A percentile compares a stretch with the other conserved stretches of the same genome.
These are phyloP conservation scores for Cystoderma amianthinum DNA, from an alignment of 768 basidiomycete genomes.

Conservation along the genomic window DNA sequence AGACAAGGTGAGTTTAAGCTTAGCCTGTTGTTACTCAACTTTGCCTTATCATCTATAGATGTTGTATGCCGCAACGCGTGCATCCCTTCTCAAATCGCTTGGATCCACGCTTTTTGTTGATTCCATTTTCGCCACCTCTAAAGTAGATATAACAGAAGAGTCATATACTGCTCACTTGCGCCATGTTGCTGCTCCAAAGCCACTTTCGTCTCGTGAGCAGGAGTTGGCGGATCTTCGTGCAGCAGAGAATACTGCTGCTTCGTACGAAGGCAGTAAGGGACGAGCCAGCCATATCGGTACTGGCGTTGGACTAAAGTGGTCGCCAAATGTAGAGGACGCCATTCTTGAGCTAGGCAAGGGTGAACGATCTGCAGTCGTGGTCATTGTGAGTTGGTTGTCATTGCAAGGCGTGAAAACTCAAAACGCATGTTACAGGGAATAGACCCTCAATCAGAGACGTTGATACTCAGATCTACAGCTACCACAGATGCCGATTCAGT, in stretches of 20 bases:
- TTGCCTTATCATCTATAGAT: slow-evolving; percentile 41
- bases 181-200: slow-evolving; percentile 71
- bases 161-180: slow-evolving; percentile 70
- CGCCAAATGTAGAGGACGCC: slow-evolving; percentile 54
- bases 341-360: slow-evolving; percentile 48
- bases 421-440: slow-evolving; percentile 43
- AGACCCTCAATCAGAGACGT: slow-evolving; percentile 54
- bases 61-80: slow-evolving; percentile 81
- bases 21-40: neutral
- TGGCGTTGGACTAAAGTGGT: slow-evolving; percentile 64
- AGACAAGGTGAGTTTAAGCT: slow-evolving; percentile 55
- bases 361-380: slow-evolving; percentile 46
- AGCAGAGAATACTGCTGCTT: slow-evolving; percentile 51
- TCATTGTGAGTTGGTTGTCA: slow-evolving; percentile 44
- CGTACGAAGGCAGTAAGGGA: slow-evolving; percentile 52
- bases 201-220: slow-evolving; percentile 75
- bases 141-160: slow-evolving; percentile 55
- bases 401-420: slow-evolving; percentile 1
- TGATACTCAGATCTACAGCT: slow-evolving; percentile 35
- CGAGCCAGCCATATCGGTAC: slow-evolving; percentile 51
- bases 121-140: slow-evolving; percentile 73
- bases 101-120: slow-evolving; percentile 70
- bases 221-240: slow-evolving; percentile 74
- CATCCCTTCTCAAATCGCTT: slow-evolving; percentile 61
- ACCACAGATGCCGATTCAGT: slow-evolving; percentile 37